Evolutionary conservation across 1,284 basidiomycete genomes (phyloP).

Genomic region (Tilletia horrida): DNA sequence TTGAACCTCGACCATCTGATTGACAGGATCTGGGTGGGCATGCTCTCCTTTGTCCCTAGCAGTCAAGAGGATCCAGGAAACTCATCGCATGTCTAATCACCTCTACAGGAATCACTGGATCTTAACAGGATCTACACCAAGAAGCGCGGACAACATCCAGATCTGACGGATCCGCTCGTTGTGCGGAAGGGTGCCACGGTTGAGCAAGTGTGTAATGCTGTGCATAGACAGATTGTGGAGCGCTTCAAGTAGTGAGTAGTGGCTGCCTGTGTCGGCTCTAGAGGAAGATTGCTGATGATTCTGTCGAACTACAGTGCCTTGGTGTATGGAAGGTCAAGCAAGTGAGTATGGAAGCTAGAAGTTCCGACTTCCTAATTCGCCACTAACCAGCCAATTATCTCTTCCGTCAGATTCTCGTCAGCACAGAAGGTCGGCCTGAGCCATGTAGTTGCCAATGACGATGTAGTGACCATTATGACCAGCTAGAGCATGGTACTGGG

Average conservation of each 20-base stretch:
- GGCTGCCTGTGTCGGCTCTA: background rate
- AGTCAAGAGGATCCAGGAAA: conserved; percentile 1
- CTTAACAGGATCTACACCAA: conserved; percentile 75
- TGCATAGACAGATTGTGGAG: conserved; percentile 80
- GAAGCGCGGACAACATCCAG: conserved; percentile 82
- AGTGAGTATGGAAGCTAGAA: conserved; percentile 8
- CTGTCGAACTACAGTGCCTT: background rate
- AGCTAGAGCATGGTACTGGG: conserved; percentile 21
- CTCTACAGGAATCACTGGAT: conserved; percentile 33
- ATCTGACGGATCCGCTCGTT: conserved; percentile 87
- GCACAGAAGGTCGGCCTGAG: conserved; percentile 64
- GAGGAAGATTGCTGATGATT: background rate
- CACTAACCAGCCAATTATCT: background rate
- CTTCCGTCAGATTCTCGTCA: conserved; percentile 26
- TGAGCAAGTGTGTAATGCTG: conserved; percentile 64
- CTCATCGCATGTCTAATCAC: background rate
- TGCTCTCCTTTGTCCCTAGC: conserved; percentile 21
- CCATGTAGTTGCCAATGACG: conserved; percentile 86
- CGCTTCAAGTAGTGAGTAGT: conserved; percentile 61
- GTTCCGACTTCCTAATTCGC: background rate
- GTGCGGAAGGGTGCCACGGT: conserved; percentile 86
- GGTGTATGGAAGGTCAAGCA: conserved; percentile 16
- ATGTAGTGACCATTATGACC: conserved; percentile 68
- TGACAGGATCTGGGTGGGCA: conserved; percentile 73
- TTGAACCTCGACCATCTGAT: conserved; percentile 86